A percentile compares a stretch with the other conserved stretches of the same genome.
These are phyloP conservation scores for Lentinula guzmanii DNA, from an alignment of 768 basidiomycete species.

Conservation along the genomic window DNA sequence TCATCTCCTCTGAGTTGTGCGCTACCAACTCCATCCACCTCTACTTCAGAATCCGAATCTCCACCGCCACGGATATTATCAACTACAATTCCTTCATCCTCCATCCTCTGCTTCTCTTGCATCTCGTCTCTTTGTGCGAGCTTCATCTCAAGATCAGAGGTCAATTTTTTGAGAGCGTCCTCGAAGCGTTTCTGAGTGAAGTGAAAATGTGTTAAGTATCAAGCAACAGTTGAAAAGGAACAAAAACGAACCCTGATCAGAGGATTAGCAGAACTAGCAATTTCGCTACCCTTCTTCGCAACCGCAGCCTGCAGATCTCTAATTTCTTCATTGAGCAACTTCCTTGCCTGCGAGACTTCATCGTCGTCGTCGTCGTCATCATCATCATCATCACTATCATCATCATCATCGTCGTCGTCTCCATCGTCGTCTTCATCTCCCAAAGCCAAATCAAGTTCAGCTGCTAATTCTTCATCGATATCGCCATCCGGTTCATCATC, in stretches of 20 bases:
- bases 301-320: conserved; percentile 85
- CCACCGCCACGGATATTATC: conserved; percentile 23
- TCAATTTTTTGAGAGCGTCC: conserved; percentile 84
- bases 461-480: conserved; percentile 60
- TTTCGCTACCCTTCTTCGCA: conserved; percentile 77
- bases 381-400: not conserved
- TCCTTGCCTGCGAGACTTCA: conserved; percentile 71
- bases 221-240: not conserved
- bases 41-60: conserved; percentile 16
- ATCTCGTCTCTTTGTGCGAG: conserved; percentile 72
- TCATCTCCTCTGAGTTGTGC: not conserved
- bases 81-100: conserved; percentile 57
- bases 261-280: conserved; percentile 78
- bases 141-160: conserved; percentile 83
- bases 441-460: conserved; percentile 75
- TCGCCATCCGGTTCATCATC: conserved; percentile 31
- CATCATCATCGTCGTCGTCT: not conserved
- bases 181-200: conserved; percentile 81
- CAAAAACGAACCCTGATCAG: conserved; percentile 63
- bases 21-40: not conserved
- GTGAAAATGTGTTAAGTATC: not conserved
- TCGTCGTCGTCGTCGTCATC: conserved; percentile 72
- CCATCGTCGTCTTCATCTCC: not conserved
- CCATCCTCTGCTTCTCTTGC: conserved; percentile 65
- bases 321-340: conserved; percentile 84